A percentile compares a stretch with the other conserved stretches of the same genome.
Evolutionary conservation across 2,329 filamentous ascomycete species (phyloP).

Genomic region (Neurospora sp.): DNA sequence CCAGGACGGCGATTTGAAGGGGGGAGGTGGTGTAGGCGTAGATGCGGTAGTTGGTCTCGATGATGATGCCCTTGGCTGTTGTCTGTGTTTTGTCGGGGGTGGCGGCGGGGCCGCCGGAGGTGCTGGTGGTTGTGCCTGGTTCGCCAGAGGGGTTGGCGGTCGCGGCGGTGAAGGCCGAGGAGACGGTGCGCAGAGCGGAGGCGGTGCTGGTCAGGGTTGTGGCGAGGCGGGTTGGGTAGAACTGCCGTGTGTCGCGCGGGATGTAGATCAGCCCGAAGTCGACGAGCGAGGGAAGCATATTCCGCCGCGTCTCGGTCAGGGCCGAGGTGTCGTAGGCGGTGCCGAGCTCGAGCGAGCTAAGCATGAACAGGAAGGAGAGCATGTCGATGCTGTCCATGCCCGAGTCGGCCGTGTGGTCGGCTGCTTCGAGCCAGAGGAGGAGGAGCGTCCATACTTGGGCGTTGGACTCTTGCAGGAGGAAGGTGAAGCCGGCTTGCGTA

Average conservation of each 20-base stretch:
- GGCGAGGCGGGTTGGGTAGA: constrained; percentile 87
- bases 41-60: constrained; percentile 95
- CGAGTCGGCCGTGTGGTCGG: constrained; percentile 47
- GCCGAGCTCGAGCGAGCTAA: constrained; percentile 86
- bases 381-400: constrained; percentile 86
- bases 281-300: constrained; percentile 82
- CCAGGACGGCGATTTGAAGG: constrained; percentile 86
- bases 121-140: constrained; percentile 38
- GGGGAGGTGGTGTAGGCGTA: constrained; percentile 95
- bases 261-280: constrained; percentile 90
- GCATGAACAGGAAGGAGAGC: constrained; percentile 89
- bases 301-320: constrained; percentile 68
- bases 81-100: constrained; percentile 21
- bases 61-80: constrained; percentile 64
- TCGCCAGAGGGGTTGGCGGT: constrained; percentile 33
- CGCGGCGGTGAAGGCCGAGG: constrained; percentile 58
- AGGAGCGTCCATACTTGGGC: constrained; percentile 95
- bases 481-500: constrained; percentile 88
- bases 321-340: constrained; percentile 81
- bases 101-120: constrained; percentile 24
- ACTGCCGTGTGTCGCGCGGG: constrained; percentile 48
- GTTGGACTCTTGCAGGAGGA: constrained; percentile 88
- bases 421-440: constrained; percentile 84
- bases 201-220: constrained; percentile 78
- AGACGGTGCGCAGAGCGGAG: constrained; percentile 58